A percentile compares a stretch with the other conserved stretches of the same genome.
Conservation (phyloP, 176 grass and related monocot species). For the Musa beccarii region DNA sequence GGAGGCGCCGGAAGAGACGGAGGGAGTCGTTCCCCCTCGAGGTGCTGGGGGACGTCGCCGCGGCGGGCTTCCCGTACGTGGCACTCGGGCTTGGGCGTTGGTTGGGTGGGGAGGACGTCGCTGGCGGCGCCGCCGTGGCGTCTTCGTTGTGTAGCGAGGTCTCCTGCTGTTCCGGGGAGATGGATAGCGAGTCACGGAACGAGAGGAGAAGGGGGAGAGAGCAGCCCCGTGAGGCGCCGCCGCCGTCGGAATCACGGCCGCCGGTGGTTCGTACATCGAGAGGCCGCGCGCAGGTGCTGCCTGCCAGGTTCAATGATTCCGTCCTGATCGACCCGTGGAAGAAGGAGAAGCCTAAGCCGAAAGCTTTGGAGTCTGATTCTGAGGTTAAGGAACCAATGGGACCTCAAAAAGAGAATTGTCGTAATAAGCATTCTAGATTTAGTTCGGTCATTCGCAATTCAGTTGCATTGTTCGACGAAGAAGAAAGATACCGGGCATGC, state of each 20-base stretch:
- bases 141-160: constrained; percentile 1
- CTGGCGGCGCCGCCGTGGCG: constrained; percentile 16
- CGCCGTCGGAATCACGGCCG: constrained; percentile 25
- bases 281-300: constrained; percentile 60
- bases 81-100: constrained; percentile 36
- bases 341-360: constrained; percentile 59
- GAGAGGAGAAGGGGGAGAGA: background rate
- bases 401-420: constrained; percentile 20
- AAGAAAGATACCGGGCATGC: constrained; percentile 33
- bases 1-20: constrained; percentile 46
- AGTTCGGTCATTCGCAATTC: constrained; percentile 27
- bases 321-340: constrained; percentile 85
- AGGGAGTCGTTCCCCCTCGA: constrained; percentile 76
- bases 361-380: constrained; percentile 22
- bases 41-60: constrained; percentile 63
- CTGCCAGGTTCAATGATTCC: constrained; percentile 84
- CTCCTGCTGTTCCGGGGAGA: constrained; percentile 7
- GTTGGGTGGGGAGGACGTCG: constrained; percentile 19
- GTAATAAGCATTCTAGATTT: constrained; percentile 24
- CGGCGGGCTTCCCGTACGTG: constrained; percentile 47
- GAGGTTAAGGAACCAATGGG: constrained; percentile 25
- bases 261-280: constrained; percentile 72
- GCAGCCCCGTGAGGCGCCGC: constrained; percentile 1
- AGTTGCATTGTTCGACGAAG: constrained; percentile 33
- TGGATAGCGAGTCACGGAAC: constrained; percentile 6